Percentiles rank a stretch among this genome's conserved stretches.
Evolutionary conservation across 768 basidiomycete species (phyloP).

Genomic region (Hemileccinum rubropunctum): DNA sequence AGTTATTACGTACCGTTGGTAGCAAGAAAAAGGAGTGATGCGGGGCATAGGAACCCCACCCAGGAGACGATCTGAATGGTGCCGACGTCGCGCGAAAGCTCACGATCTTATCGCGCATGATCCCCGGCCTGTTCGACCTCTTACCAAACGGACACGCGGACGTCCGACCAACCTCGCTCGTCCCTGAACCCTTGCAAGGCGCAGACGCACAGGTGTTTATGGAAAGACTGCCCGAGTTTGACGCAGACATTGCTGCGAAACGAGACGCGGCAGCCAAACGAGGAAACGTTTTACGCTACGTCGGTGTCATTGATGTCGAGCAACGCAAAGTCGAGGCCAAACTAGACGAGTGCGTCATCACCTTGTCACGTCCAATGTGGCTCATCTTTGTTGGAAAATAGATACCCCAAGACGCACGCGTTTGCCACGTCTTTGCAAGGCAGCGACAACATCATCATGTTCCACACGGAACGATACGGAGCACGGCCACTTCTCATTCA

Average conservation of each 20-base stretch:
- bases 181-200: constrained; percentile 70
- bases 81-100: constrained; percentile 97
- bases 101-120: constrained; percentile 86
- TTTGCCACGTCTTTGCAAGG: constrained; percentile 96
- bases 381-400: constrained; percentile 29
- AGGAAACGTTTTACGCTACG: constrained; percentile 87
- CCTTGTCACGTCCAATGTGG: not conserved
- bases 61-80: constrained; percentile 94
- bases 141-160: constrained; percentile 79
- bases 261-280: constrained; percentile 75
- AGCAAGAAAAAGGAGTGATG: not conserved
- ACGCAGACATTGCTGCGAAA: constrained; percentile 71
- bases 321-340: constrained; percentile 68
- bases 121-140: constrained; percentile 46
- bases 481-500: constrained; percentile 89
- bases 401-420: constrained; percentile 86
- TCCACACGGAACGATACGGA: constrained; percentile 91
- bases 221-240: constrained; percentile 74
- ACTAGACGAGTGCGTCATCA: constrained; percentile 70
- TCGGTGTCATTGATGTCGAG: constrained; percentile 89
- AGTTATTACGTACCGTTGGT: constrained; percentile 13
- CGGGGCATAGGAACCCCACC: constrained; percentile 86
- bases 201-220: constrained; percentile 85
- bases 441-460: constrained; percentile 97
- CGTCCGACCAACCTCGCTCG: constrained; percentile 81